Evolutionary conservation across 2,329 filamentous ascomycete genomes (phyloP).

Genomic region (Arthroderma sp.): DNA sequence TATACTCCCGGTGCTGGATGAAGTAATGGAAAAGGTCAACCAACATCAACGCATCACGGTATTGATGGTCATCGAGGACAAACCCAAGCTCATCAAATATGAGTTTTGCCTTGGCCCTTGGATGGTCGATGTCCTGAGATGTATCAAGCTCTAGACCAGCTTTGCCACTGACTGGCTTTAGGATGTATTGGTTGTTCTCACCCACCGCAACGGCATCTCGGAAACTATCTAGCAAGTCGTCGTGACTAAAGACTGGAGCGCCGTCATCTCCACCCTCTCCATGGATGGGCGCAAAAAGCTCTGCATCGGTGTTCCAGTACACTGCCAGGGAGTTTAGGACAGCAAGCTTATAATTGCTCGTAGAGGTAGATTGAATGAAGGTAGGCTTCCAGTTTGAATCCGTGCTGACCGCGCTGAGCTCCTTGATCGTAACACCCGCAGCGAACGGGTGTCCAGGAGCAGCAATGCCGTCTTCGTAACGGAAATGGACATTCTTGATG

Average conservation of each 20-base stretch:
- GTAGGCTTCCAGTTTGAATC: constrained; percentile 90
- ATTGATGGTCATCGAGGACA: constrained; percentile 94
- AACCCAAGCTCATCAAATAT: constrained; percentile 96
- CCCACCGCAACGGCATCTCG: constrained; percentile 65
- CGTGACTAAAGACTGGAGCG: constrained; percentile 51
- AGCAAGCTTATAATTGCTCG: constrained; percentile 83
- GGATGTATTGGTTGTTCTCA: constrained; percentile 78
- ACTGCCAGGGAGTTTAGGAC: constrained; percentile 79
- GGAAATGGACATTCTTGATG: constrained; percentile 95
- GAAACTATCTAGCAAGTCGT: constrained; percentile 65
- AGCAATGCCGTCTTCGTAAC: constrained; percentile 95
- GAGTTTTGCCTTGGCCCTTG: constrained; percentile 80
- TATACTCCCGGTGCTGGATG: constrained; percentile 93
- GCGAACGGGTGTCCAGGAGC: constrained; percentile 92
- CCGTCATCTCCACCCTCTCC: constrained; percentile 54
- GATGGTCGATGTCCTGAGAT: constrained; percentile 62
- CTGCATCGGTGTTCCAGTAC: constrained; percentile 95
- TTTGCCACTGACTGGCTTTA: constrained; percentile 89
- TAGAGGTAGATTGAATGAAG: constrained; percentile 78
- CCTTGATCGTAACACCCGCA: constrained; percentile 78
- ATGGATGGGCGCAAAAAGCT: constrained; percentile 66
- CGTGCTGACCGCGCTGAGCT: constrained; percentile 94
- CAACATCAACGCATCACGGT: constrained; percentile 94
- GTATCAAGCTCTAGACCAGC: constrained; percentile 94
- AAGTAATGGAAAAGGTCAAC: constrained; percentile 98